phyloP scores from a whole-genome alignment of 2,329 filamentous ascomycete species.

The Acephala macrosclerotiorum region DNA sequence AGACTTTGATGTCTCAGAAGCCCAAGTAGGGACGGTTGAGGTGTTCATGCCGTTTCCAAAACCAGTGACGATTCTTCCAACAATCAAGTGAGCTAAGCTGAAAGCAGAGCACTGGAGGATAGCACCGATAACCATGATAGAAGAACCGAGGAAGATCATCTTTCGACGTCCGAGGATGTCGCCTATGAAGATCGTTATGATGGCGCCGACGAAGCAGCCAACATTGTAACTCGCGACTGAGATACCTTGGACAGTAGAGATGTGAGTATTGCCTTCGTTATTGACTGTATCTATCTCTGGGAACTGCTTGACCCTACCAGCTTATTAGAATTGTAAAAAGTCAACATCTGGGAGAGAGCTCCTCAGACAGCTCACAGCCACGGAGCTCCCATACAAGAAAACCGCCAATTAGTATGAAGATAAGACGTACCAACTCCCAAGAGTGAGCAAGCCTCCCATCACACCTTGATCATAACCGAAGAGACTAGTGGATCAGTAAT shows the following conservation, averaged over 20 bases:
- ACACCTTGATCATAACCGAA: constrained; percentile 59
- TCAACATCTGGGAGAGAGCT: too few species aligned
- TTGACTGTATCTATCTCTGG: constrained; percentile 58
- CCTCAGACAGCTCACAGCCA: too few species aligned
- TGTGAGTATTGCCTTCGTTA: constrained; percentile 33
- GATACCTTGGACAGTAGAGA: constrained; percentile 51
- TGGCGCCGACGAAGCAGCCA: constrained; percentile 62
- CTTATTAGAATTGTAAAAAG: too few species aligned
- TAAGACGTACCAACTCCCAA: constrained; percentile 57
- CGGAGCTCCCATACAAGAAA: too few species aligned
- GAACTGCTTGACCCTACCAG: constrained; percentile 58
- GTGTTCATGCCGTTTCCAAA: constrained; percentile 60
- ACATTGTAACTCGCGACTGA: constrained; percentile 64
- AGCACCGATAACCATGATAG: constrained; percentile 65
- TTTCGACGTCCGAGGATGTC: constrained; percentile 63
- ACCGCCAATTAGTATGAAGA: too few species aligned
- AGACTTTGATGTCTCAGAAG: constrained; percentile 63
- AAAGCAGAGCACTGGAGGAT: constrained; percentile 49
- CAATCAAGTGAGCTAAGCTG: constrained; percentile 60
- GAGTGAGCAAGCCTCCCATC: constrained; percentile 54
- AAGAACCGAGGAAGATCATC: constrained; percentile 63
- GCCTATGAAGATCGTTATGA: constrained; percentile 56
- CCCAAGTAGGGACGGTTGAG: constrained; percentile 63
- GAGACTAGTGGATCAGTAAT: too few species aligned
- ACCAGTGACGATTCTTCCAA: constrained; percentile 57